phyloP scores from a whole-genome alignment of 2,329 filamentous ascomycete species.

The Fusarium staphyleae region DNA sequence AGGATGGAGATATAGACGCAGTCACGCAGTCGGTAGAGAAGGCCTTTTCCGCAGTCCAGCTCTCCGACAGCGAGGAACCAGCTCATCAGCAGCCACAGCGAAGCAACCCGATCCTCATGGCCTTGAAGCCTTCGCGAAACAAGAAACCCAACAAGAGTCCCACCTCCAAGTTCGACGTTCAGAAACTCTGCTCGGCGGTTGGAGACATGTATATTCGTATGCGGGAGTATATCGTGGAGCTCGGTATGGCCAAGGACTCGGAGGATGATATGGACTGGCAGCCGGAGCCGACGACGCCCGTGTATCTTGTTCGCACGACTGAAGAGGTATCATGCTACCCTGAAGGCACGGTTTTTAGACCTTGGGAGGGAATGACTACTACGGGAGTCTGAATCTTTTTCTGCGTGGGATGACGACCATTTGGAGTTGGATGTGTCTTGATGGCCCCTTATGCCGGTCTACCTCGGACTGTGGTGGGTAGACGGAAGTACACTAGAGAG shows the following conservation, averaged over 20 bases:
- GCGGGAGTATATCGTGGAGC: constrained; percentile 7
- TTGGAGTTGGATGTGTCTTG: neutral
- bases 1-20: constrained; percentile 3
- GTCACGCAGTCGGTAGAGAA: neutral
- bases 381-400: neutral
- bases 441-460: no score
- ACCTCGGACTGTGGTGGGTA: neutral
- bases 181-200: constrained; percentile 9
- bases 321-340: constrained; percentile 22
- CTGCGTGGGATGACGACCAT: no score
- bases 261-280: constrained; percentile 32
- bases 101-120: neutral
- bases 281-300: constrained; percentile 17
- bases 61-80: neutral
- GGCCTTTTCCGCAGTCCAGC: neutral
- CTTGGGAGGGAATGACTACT: neutral
- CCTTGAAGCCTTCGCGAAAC: neutral
- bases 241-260: neutral
- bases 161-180: neutral
- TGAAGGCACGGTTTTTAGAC: neutral
- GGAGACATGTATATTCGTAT: constrained; percentile 7
- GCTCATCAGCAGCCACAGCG: neutral
- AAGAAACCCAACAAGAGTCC: neutral
- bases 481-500: neutral
- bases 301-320: constrained; percentile 14